phyloP scores from a whole-genome alignment of 306 rosid genomes.

The Prunus fruticosa region DNA sequence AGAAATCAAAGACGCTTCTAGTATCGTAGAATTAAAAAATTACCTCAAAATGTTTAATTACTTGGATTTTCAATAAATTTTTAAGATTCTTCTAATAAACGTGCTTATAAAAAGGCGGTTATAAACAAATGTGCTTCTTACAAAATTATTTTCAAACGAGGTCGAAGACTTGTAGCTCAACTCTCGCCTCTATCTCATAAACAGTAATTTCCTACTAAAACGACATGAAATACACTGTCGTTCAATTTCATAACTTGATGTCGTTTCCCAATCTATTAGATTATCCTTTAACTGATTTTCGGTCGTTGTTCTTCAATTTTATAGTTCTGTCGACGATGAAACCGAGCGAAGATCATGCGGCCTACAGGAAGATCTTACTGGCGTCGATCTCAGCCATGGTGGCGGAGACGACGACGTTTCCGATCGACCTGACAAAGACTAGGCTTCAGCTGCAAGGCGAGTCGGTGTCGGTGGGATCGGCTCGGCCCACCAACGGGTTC shows the following conservation, averaged over 20 bases:
- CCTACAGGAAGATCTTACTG: constrained; percentile 45
- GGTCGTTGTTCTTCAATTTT: not conserved
- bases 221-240: not conserved
- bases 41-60: too few species aligned
- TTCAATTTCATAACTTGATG: not conserved
- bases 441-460: constrained; percentile 88
- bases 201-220: too few species aligned
- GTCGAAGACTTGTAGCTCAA: too few species aligned
- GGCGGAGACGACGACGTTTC: constrained; percentile 89
- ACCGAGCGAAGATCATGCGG: constrained; percentile 28
- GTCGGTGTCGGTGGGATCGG: constrained; percentile 47
- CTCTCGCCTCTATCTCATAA: too few species aligned
- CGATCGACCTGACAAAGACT: constrained; percentile 77
- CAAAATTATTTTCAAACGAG: too few species aligned
- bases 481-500: constrained; percentile 49
- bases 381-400: constrained; percentile 72
- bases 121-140: too few species aligned
- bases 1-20: too few species aligned
- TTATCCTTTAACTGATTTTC: not conserved
- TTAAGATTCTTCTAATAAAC: too few species aligned
- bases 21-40: too few species aligned
- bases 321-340: constrained; percentile 15
- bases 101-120: too few species aligned
- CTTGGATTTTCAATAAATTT: too few species aligned
- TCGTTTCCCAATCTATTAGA: not conserved